Base-by-base conservation (phyloP, 257 asterid species). In the Solanum clarkiae region DNA sequence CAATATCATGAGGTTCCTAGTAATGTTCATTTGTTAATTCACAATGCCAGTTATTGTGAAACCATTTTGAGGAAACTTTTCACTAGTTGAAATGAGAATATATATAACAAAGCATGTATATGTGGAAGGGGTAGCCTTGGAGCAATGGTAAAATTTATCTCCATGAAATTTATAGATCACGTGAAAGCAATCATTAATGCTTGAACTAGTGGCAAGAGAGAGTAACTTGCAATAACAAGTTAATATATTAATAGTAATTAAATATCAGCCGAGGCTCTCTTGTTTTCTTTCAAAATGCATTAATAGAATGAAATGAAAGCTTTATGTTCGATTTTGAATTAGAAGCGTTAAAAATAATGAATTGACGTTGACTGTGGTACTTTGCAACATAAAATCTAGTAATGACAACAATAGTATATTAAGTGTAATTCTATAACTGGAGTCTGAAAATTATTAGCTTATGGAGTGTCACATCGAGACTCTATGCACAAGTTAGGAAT, bases 1-100 rank as follows among this genome's bases (percentile, higher is more conserved):
- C 90, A 79, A 57, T 92, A 92, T 89, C 98, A 93, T 7, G 96
- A 94, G 90, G 88, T 93, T 90, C 94, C 93, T 20, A 93, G 91
- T 86, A 82, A 87, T 22, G 98, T 96, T 29, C 98, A 95, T 91
- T 65, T 92, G 8, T 51, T 95, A 84, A 87, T 86, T 65, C 70
- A 84, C 89, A 88, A 90, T 74, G 87, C 91, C 12, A 87, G 86
- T 11, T 62, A 36, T 53, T 91, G 97, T 86, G 95, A 94, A 87
- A 85, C 91, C 68, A 86, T 95, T 54, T 86, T 95, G 18, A 91
- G 84, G 88, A 89, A 93, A 62, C 93, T 93, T 55, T 36, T 90
- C 75, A 70, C 86, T 22, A 29, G 87, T 4, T 90, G 40, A 75
- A 55, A 8, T 20, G 75, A 29, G 24, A 68, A 13, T 26, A 17